phyloP scores from a whole-genome alignment of 2,329 filamentous ascomycete genomes.

The Pseudogymnoascus sp. region DNA sequence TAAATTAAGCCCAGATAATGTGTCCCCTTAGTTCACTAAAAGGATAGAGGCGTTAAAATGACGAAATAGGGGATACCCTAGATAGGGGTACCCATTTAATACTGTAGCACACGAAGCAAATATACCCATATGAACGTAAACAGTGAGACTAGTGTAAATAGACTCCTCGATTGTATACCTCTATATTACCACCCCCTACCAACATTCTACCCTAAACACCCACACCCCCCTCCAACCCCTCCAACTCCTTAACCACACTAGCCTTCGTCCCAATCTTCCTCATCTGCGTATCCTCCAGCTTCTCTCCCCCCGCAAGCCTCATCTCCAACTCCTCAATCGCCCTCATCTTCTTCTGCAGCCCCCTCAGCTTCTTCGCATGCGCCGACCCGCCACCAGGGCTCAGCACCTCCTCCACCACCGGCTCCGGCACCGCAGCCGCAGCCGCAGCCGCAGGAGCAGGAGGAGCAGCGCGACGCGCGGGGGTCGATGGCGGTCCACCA shows the following conservation, averaged over 20 bases:
- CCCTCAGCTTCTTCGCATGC: slow-evolving; percentile 90
- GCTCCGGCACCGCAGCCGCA: slow-evolving; percentile 43
- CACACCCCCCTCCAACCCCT: slow-evolving; percentile 28
- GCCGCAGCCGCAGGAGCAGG: slow-evolving; percentile 40
- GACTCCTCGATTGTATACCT: not conserved
- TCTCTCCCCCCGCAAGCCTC: slow-evolving; percentile 87
- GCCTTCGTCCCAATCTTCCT: slow-evolving; percentile 95
- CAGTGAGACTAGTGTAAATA: not conserved
- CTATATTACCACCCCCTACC: not conserved
- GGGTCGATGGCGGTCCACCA: slow-evolving; percentile 10
- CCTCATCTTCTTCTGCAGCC: slow-evolving; percentile 91
- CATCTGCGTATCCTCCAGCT: slow-evolving; percentile 95
- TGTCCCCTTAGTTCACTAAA: too few relatives aligned
- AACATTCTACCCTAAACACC: not conserved
- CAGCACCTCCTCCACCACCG: slow-evolving; percentile 41
- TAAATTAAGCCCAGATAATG: too few relatives aligned
- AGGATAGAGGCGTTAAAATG: not conserved
- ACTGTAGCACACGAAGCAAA: not conserved
- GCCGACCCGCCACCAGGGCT: slow-evolving; percentile 51
- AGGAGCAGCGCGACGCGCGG: slow-evolving; percentile 24
- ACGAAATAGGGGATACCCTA: not conserved
- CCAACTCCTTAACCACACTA: slow-evolving; percentile 74
- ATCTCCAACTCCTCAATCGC: slow-evolving; percentile 98
- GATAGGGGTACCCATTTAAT: not conserved
- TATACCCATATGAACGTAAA: not conserved